Conservation (phyloP, 1,139 yeast species). For the Nematodospora anomalae region DNA sequence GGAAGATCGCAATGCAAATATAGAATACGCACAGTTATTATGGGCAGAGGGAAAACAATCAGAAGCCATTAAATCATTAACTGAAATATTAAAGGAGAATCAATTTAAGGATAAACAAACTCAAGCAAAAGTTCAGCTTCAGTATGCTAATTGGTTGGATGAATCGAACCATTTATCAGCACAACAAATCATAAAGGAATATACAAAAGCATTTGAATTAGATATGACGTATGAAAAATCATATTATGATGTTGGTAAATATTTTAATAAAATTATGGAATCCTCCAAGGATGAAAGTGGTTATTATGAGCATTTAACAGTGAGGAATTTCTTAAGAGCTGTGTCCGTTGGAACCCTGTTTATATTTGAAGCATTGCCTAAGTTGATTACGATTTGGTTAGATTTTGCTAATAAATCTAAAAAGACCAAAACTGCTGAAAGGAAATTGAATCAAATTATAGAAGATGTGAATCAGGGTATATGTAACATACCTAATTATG, state of each 20-base stretch:
- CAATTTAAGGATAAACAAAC: constrained; percentile 17
- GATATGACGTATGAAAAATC: constrained; percentile 75
- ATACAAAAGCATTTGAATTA: constrained; percentile 56
- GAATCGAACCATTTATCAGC: constrained; percentile 83
- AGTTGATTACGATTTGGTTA: constrained; percentile 86
- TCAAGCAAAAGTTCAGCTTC: constrained; percentile 59
- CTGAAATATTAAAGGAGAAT: constrained; percentile 36
- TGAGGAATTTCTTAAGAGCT: constrained; percentile 64
- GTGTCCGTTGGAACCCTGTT: constrained; percentile 68
- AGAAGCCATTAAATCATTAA: constrained; percentile 72
- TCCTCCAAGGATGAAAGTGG: constrained; percentile 56
- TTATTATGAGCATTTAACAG: constrained; percentile 63
- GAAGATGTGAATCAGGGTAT: constrained; percentile 52
- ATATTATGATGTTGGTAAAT: constrained; percentile 77
- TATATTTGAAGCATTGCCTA: constrained; percentile 85
- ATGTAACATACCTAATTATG: constrained; percentile 54
- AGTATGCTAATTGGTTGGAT: constrained; percentile 89
- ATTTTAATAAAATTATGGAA: constrained; percentile 75
- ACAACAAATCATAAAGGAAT: constrained; percentile 68
- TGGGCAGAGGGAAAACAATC: constrained; percentile 93
- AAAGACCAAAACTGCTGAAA: constrained; percentile 32
- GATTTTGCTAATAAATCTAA: constrained; percentile 60
- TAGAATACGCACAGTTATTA: constrained; percentile 79
- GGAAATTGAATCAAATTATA: constrained; percentile 48
- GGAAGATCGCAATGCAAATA: constrained; percentile 54